Percentiles rank a stretch among this genome's conserved stretches.
These are phyloP conservation scores for Sarocladiaceae sp. DNA, from an alignment of 2,329 filamentous ascomycete genomes.

Conservation along the genomic window DNA sequence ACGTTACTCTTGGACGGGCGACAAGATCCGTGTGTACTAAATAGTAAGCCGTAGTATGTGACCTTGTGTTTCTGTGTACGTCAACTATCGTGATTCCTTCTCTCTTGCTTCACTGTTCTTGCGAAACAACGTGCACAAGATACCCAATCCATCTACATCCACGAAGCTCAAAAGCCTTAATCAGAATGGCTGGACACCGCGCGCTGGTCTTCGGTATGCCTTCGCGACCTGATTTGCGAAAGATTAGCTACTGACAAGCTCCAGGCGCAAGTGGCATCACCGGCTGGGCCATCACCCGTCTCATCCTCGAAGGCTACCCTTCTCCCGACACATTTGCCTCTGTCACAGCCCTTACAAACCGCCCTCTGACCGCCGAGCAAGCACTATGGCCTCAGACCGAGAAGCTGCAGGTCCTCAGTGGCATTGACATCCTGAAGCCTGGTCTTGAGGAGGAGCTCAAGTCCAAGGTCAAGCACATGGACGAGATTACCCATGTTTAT, in stretches of 20 bases:
- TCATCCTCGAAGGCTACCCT: conserved; percentile 41
- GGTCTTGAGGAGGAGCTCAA: conserved; percentile 27
- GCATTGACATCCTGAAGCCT: conserved; percentile 29
- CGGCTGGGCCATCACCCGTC: conserved; percentile 45
- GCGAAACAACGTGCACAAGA: neutral
- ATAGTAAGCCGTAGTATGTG: neutral
- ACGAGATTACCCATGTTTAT: conserved; percentile 37
- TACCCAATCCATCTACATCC: neutral
- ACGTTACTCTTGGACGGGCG: neutral
- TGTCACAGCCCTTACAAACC: conserved; percentile 43
- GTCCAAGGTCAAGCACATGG: conserved; percentile 28
- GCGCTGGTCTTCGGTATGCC: conserved; percentile 18
- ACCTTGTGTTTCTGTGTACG: too few relatives aligned
- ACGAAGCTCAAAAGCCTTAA: too few relatives aligned
- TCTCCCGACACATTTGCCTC: conserved; percentile 35
- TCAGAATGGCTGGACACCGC: conserved; percentile 18
- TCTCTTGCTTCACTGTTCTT: too few relatives aligned
- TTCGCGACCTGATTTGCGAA: neutral
- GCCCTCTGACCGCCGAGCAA: conserved; percentile 26
- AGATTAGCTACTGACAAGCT: conserved; percentile 15
- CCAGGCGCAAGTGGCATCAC: conserved; percentile 44
- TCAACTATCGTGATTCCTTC: too few relatives aligned
- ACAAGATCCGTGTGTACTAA: neutral
- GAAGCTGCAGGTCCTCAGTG: conserved; percentile 28
- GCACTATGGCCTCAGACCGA: conserved; percentile 24